A percentile compares a stretch with the other conserved stretches of the same genome.
These are phyloP conservation scores for Choanephora cucurbitarum DNA, from an alignment of 371 early-diverging fungal species.

Conservation along the genomic window DNA sequence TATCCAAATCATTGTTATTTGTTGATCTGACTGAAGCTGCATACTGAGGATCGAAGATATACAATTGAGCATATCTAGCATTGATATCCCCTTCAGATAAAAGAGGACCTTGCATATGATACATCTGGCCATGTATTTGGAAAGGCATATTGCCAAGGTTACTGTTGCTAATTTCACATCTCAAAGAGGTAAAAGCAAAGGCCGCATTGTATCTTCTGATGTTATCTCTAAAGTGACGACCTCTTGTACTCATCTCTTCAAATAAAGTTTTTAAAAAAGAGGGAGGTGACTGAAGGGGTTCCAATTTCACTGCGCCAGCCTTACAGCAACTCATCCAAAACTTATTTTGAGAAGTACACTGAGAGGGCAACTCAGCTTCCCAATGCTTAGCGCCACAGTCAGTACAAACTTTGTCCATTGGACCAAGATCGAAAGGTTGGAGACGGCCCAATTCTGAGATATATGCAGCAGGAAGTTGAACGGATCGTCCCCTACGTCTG, in stretches of 20 bases:
- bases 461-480: constrained; percentile 2
- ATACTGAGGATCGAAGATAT: constrained; percentile 2
- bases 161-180: no score
- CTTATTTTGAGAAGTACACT: background rate
- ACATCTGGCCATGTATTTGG: constrained; percentile 4
- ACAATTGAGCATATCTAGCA: constrained; percentile 1
- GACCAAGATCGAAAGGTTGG: background rate
- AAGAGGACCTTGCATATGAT: constrained; percentile 3
- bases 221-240: background rate
- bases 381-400: constrained; percentile 4
- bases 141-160: background rate
- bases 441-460: constrained; percentile 3
- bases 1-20: background rate
- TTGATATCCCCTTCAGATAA: background rate
- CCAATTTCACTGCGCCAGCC: constrained; percentile 1
- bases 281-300: background rate
- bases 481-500: no score
- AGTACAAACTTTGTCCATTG: background rate
- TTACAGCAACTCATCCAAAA: constrained; percentile 1
- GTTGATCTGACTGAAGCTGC: background rate
- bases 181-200: constrained; percentile 9
- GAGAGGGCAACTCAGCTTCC: constrained; percentile 1
- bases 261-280: background rate
- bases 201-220: constrained; percentile 5
- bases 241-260: background rate